Percentiles rank a stretch among this genome's conserved stretches.
Conservation (phyloP, 352 stramenopile genomes). For the Pythium folliculosum region DNA sequence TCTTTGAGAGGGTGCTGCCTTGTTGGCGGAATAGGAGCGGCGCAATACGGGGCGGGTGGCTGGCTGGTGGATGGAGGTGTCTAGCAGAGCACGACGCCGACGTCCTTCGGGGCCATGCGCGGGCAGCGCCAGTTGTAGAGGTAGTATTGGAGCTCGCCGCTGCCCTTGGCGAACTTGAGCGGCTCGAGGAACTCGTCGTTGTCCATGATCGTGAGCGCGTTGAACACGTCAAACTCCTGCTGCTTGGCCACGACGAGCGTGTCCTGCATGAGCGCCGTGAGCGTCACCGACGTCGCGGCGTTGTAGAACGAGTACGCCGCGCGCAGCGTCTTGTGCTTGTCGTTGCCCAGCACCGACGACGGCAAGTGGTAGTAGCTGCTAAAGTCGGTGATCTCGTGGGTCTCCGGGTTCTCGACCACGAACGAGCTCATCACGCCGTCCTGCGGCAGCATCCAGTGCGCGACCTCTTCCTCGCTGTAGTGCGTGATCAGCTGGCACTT, state of each 20-base stretch:
- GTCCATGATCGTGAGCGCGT: constrained; percentile 70
- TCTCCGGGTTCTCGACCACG: constrained; percentile 77
- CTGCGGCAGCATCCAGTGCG: constrained; percentile 97
- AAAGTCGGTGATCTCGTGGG: constrained; percentile 92
- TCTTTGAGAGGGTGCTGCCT: no score
- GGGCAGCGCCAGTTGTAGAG: constrained; percentile 80
- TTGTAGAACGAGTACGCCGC: constrained; percentile 99
- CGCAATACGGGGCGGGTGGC: neutral
- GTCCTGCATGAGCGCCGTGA: constrained; percentile 70
- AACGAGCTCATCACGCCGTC: constrained; percentile 96
- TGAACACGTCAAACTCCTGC: constrained; percentile 62
- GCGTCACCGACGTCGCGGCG: constrained; percentile 62
- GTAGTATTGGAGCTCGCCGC: constrained; percentile 73
- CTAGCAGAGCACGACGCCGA: constrained; percentile 55
- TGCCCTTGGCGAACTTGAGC: constrained; percentile 64
- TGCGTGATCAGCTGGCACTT: constrained; percentile 83
- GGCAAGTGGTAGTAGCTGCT: constrained; percentile 98
- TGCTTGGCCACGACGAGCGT: constrained; percentile 59
- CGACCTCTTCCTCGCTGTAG: constrained; percentile 93
- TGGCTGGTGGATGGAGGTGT: neutral
- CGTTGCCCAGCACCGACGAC: constrained; percentile 94
- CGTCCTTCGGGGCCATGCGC: constrained; percentile 48
- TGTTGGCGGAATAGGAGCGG: neutral
- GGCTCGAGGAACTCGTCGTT: constrained; percentile 57
- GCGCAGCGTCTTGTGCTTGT: constrained; percentile 95